phyloP scores from a whole-genome alignment of 768 basidiomycete genomes.

The Boletus speciosus region DNA sequence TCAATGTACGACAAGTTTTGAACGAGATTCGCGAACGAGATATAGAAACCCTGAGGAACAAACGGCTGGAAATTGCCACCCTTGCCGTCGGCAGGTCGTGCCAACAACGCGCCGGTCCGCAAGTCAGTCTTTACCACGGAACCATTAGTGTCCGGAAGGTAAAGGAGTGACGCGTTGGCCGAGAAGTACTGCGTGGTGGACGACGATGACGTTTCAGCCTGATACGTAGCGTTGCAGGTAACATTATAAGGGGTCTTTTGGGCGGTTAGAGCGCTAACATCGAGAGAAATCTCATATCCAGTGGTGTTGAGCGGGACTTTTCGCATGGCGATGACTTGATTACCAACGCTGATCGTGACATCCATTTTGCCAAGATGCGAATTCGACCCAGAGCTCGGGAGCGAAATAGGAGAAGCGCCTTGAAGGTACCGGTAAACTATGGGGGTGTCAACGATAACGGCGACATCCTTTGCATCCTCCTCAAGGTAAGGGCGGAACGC shows the following conservation, averaged over 20 bases:
- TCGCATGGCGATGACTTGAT: slow-evolving; percentile 21
- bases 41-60: slow-evolving; percentile 75
- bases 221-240: slow-evolving; percentile 34
- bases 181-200: slow-evolving; percentile 28
- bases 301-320: slow-evolving; percentile 38
- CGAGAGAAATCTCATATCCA: slow-evolving; percentile 33
- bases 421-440: slow-evolving; percentile 35
- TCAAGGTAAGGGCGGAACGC: slow-evolving; percentile 46
- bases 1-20: slow-evolving; percentile 51
- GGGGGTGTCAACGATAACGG: slow-evolving; percentile 38
- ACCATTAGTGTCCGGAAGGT: slow-evolving; percentile 36
- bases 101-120: slow-evolving; percentile 43
- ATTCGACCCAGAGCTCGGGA: slow-evolving; percentile 4
- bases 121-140: slow-evolving; percentile 49
- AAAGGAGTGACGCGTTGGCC: slow-evolving; percentile 34
- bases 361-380: slow-evolving; percentile 10
- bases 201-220: not conserved
- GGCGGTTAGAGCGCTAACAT: slow-evolving; percentile 29
- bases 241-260: slow-evolving; percentile 31
- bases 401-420: slow-evolving; percentile 33
- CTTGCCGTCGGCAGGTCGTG: slow-evolving; percentile 29
- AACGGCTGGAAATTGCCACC: slow-evolving; percentile 35
- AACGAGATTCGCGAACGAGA: slow-evolving; percentile 54
- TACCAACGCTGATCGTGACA: slow-evolving; percentile 33
- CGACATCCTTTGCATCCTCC: slow-evolving; percentile 30